Evolutionary conservation across 2,329 filamentous ascomycete genomes (phyloP), one percentile per base, ranked within the genome.

Genomic region (Scortechinia acanthostroma): DNA sequence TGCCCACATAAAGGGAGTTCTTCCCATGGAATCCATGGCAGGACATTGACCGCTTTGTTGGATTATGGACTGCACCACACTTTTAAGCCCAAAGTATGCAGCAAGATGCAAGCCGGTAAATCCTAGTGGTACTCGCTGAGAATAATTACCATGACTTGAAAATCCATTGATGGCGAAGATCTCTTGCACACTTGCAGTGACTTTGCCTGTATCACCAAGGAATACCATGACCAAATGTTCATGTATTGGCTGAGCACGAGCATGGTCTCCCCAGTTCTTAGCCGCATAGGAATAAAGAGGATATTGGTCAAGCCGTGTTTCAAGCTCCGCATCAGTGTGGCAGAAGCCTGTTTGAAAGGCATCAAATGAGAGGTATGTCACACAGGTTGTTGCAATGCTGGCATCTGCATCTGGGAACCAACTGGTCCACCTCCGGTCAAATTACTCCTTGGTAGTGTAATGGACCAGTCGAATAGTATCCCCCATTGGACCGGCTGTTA

Each of bases 251-350:
- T 30, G 25, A 10, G 25, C 25, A 1, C 45, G 50, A 42, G 54
- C 56, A 52, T 66, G 62, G 46, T 58, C 13, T 1, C 55, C 62
- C 64, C 62, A 67, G 47, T 61, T 49, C 1, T 20, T 14, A 13
- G 59, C 50, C 0, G 61, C 59, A 35, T 66, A 67, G 2, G 49
- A 15, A 46, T 57, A 61, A 16, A 65, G 43, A 4, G 46, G 42
- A 48, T 63, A 43, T 19, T 16, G 37, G 22, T 44, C 15, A 3
- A 60, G 22, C 4, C 59, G 49, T 17, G 50, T 5, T 4, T 53
- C 20, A 42, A 55, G 54, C 3, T 56, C 49, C 2, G 48, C 17
- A 5, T 52, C 23, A 0, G 14, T 55, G 22, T 22, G 3, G 45
- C 52, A 58, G 28, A 28, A 16, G 3, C 56, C 52, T 20, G 20